Conservation (phyloP, 805 yeast genomes). For the Brettanomyces sp. region DNA sequence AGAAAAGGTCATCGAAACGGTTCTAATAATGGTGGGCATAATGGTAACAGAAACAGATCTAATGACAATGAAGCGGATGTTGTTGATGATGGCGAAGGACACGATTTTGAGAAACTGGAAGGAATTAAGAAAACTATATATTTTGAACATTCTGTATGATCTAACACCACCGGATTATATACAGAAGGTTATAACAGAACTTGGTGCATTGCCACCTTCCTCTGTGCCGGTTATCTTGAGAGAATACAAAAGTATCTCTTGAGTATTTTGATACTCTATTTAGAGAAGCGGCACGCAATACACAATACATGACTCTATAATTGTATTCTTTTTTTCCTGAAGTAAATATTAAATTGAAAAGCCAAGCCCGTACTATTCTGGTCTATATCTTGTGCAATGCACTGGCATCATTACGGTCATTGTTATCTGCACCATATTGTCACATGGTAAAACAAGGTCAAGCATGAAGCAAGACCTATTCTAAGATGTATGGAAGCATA, state of each 20-base stretch:
- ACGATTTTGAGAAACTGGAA: constrained; percentile 50
- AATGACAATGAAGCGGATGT: constrained; percentile 17
- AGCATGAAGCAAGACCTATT: too few relatives aligned
- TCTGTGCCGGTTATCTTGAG: constrained; percentile 94
- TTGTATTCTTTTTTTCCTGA: too few relatives aligned
- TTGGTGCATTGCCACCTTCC: constrained; percentile 95
- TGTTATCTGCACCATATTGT: neutral
- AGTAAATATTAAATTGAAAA: too few relatives aligned
- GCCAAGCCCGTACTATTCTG: too few relatives aligned
- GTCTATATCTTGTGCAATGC: too few relatives aligned
- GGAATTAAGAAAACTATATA: constrained; percentile 49
- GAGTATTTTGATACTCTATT: neutral
- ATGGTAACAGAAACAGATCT: constrained; percentile 3
- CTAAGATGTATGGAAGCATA: too few relatives aligned
- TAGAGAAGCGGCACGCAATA: too few relatives aligned
- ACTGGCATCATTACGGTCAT: neutral
- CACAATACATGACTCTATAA: too few relatives aligned
- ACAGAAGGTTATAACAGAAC: constrained; percentile 90
- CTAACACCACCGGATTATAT: constrained; percentile 90
- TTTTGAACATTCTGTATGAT: constrained; percentile 84
- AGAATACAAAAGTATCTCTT: constrained; percentile 60
- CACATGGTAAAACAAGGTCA: too few relatives aligned
- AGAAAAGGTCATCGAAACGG: constrained; percentile 11
- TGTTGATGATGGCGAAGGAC: constrained; percentile 28
- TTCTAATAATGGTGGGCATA: constrained; percentile 13